These are phyloP conservation scores for Saccharomyces hybrid DNA, from an alignment of 1,139 yeast species.

Conservation along the genomic window DNA sequence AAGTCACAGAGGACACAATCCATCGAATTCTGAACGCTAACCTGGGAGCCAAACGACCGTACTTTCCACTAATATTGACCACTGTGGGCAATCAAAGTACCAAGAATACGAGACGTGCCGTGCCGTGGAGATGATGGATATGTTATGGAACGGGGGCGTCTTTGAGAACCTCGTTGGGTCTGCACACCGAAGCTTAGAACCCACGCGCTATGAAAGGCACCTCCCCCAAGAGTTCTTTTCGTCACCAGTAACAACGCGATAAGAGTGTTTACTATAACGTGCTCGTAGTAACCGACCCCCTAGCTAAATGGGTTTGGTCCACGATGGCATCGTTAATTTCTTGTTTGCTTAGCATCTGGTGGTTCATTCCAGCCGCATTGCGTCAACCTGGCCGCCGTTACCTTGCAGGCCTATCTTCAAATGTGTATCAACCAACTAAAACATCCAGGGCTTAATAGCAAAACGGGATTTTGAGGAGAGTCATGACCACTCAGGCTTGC, in stretches of 20 bases:
- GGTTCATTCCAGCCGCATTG: background rate
- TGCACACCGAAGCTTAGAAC: background rate
- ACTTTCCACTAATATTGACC: background rate
- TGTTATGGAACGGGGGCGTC: background rate
- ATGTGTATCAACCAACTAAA: background rate
- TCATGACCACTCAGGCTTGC: background rate
- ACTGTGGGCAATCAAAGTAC: background rate
- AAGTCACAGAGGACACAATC: background rate
- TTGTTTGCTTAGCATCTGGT: background rate
- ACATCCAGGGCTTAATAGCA: background rate
- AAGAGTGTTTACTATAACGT: background rate
- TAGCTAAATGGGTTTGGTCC: background rate
- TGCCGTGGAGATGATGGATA: background rate
- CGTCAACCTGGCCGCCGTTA: background rate
- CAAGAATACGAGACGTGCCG: background rate
- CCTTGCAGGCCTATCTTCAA: background rate
- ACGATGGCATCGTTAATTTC: background rate
- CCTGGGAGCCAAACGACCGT: background rate
- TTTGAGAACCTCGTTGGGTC: background rate
- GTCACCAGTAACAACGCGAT: background rate
- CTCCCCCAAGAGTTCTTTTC: background rate
- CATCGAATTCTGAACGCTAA: background rate
- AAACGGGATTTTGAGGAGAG: background rate
- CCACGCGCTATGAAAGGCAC: background rate
- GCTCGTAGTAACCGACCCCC: background rate